Evolutionary conservation across 176 grass and related monocot genomes (phyloP), one percentile per base, ranked within the genome.

Genomic region (Musa beccarii): DNA sequence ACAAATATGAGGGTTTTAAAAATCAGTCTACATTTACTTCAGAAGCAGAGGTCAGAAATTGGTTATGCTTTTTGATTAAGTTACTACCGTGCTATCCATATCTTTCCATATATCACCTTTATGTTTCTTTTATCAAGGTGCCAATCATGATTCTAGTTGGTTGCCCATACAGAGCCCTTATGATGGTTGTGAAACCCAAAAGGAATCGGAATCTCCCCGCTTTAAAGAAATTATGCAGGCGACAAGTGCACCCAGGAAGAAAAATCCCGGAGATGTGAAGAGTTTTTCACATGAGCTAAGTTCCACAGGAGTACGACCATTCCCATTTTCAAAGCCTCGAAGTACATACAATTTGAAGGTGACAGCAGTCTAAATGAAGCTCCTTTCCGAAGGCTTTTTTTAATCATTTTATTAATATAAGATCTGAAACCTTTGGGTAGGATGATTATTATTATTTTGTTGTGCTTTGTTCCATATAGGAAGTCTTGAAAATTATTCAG

Each of bases 191-290:
- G 95, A 92, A 84, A 99, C 90, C 70, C 95, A 88, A 83, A 99
- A 93, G 79, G 95, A 99, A 81, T 99, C 95, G 0, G 95, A 99
- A 74, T 99, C 95, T 77, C 95, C 95, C 66, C 95, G 95, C 69
- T 99, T 99, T 85, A 99, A 99, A 81, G 95, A 88, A 74, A 99
- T 94, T 80, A 99, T 99, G 91, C 95, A 99, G 87, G 91, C 95
- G 28, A 99, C 95, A 22, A 99, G 95, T 86, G 95, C 91, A 75
- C 95, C 95, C 8, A 91, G 91, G 81, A 99, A 99, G 86, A 94
- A 87, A 82, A 73, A 71, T 22, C 95, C 95, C 76, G 79, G 76
- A 63, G 95, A 99, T 84, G 91, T 99, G 73, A 99, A 99, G 81
- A 94, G 90, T 79, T 99, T 92, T 84, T 99, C 95, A 9, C 95